Conservation (phyloP, 2,329 filamentous ascomycete species). For the Stromatinia cepivora region DNA sequence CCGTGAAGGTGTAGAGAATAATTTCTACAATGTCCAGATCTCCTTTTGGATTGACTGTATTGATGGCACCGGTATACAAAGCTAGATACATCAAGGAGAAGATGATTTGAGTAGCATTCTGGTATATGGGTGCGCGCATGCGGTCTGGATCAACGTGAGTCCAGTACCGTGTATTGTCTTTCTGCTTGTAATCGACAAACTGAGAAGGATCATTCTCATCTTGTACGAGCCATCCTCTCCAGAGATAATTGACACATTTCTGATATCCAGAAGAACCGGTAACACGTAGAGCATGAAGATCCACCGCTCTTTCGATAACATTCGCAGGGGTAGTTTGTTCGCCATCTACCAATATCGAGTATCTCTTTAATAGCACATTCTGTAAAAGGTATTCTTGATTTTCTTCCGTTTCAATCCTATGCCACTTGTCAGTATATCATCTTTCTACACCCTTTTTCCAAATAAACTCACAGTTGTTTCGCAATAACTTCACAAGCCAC, state of each 20-base stretch:
- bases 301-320: conserved; percentile 89
- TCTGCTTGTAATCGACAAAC: conserved; percentile 84
- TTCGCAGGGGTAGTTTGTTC: conserved; percentile 75
- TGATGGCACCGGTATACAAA: conserved; percentile 88
- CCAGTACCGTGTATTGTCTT: conserved; percentile 75
- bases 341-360: conserved; percentile 74
- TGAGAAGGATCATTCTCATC: conserved; percentile 86
- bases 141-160: conserved; percentile 89
- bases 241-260: conserved; percentile 89
- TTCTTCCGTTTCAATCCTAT: conserved; percentile 80
- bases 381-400: conserved; percentile 77
- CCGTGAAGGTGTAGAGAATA: conserved; percentile 84
- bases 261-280: conserved; percentile 91
- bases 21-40: conserved; percentile 83
- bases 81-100: conserved; percentile 80
- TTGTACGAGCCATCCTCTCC: conserved; percentile 96
- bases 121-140: conserved; percentile 88
- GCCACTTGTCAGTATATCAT: conserved; percentile 39
- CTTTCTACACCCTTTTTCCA: neutral
- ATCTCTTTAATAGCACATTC: conserved; percentile 80
- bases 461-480: conserved; percentile 61
- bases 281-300: conserved; percentile 82
- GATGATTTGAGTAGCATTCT: conserved; percentile 85
- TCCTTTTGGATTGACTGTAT: conserved; percentile 83
- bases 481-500: conserved; percentile 88